Evolutionary conservation across 345 rosid genomes (phyloP).

Genomic region (Salix dunnii): DNA sequence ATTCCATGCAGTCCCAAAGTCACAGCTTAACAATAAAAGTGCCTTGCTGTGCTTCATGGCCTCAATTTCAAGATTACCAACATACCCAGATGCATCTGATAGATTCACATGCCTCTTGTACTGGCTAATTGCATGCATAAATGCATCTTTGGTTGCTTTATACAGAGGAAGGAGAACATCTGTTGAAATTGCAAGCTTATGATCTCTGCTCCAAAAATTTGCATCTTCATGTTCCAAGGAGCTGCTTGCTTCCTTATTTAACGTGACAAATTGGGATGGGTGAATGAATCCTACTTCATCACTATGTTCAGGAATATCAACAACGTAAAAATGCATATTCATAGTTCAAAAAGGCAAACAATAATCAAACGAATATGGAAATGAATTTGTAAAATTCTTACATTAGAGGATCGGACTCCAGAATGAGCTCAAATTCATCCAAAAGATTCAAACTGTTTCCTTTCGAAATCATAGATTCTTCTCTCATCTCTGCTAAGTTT

Average conservation of each 20-base stretch:
- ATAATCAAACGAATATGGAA: neutral
- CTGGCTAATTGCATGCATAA: constrained; percentile 39
- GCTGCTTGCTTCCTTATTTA: constrained; percentile 36
- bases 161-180: constrained; percentile 56
- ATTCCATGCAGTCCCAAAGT: constrained; percentile 89
- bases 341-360: neutral
- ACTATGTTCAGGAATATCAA: constrained; percentile 32
- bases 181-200: constrained; percentile 74
- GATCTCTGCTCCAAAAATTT: constrained; percentile 66
- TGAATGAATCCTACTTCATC: constrained; percentile 88
- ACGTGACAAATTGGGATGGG: constrained; percentile 65
- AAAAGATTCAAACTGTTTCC: constrained; percentile 33
- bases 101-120: constrained; percentile 28
- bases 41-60: constrained; percentile 77
- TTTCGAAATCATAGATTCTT: constrained; percentile 4
- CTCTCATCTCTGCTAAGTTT: neutral
- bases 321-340: neutral
- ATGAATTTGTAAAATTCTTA: constrained; percentile 26
- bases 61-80: constrained; percentile 30
- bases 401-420: constrained; percentile 78
- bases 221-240: constrained; percentile 5
- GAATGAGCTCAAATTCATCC: constrained; percentile 50
- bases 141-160: constrained; percentile 52
- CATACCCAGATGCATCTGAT: constrained; percentile 12
- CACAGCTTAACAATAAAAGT: constrained; percentile 71